Evolutionary conservation across 306 rosid genomes (phyloP).

Genomic region (Inga leiocalycina): DNA sequence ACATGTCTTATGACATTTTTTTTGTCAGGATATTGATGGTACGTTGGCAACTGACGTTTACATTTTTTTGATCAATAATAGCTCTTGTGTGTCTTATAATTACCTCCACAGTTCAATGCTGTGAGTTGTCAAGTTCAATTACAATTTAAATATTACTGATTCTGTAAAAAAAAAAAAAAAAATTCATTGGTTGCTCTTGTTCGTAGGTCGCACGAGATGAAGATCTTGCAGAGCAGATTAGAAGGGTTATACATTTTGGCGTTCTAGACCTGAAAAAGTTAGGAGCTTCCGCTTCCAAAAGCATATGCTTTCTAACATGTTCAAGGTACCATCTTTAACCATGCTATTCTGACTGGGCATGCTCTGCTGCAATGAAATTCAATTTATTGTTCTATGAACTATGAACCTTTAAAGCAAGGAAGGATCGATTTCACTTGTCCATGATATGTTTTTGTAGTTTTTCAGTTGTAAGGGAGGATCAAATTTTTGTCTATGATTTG

Average conservation of each 20-base stretch:
- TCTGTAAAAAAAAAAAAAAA: no score
- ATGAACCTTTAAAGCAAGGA: no score
- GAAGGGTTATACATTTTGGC: not conserved
- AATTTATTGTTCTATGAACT: no score
- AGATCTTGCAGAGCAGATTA: no score
- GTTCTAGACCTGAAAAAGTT: not conserved
- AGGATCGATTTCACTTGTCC: no score
- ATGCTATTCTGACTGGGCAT: not conserved
- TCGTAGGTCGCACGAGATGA: slow-evolving; percentile 55
- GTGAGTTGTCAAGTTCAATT: slow-evolving; percentile 11
- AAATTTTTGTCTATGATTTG: no score
- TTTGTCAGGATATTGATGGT: slow-evolving; percentile 89
- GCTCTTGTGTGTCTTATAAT: slow-evolving; percentile 10
- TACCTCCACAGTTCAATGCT: not conserved
- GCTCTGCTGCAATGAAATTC: not conserved
- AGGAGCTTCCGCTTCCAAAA: not conserved
- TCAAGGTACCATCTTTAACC: slow-evolving; percentile 57
- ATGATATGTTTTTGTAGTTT: no score
- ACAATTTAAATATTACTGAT: not conserved
- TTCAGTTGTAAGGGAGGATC: no score
- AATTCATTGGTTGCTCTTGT: slow-evolving; percentile 12
- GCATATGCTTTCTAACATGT: slow-evolving; percentile 22
- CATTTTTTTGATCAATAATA: not conserved
- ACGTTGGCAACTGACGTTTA: slow-evolving; percentile 50
- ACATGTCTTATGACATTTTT: slow-evolving; percentile 29